Conservation (phyloP, 1,284 basidiomycete species). For the Naganishia liquefaciens region DNA sequence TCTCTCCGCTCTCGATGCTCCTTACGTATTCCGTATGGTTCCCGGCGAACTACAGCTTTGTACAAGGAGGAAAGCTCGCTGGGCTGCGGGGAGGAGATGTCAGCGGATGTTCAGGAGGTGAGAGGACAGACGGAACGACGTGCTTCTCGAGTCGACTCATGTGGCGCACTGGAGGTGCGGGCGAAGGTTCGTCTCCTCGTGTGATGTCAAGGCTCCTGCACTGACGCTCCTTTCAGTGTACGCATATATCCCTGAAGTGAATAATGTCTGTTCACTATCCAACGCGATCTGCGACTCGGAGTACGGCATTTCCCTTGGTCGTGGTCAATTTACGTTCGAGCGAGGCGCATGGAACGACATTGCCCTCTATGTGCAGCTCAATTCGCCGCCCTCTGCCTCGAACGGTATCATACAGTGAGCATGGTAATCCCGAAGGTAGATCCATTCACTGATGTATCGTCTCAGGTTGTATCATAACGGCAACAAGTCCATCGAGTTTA, state of each 20-base stretch:
- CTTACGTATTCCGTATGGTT: conserved; percentile 37
- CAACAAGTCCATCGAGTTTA: conserved; percentile 45
- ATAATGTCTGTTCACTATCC: conserved; percentile 43
- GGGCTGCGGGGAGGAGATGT: conserved; percentile 51
- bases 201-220: neutral
- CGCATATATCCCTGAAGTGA: conserved; percentile 50
- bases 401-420: conserved; percentile 44
- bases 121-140: conserved; percentile 46
- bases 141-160: conserved; percentile 55
- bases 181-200: conserved; percentile 40
- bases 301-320: conserved; percentile 53
- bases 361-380: conserved; percentile 50
- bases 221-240: conserved; percentile 43
- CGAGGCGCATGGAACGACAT: conserved; percentile 47
- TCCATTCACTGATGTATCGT: too few species aligned
- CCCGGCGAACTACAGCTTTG: conserved; percentile 35
- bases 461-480: conserved; percentile 50
- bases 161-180: conserved; percentile 50
- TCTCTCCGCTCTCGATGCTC: conserved; percentile 33
- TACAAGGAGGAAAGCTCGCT: conserved; percentile 53
- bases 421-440: too few species aligned
- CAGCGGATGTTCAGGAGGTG: conserved; percentile 51
- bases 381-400: conserved; percentile 43
- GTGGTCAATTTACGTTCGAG: conserved; percentile 48
- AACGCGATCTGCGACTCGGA: conserved; percentile 51